Evolutionary conservation across 352 stramenopile genomes (phyloP).

Genomic region (Phytophthora boehmeriae): DNA sequence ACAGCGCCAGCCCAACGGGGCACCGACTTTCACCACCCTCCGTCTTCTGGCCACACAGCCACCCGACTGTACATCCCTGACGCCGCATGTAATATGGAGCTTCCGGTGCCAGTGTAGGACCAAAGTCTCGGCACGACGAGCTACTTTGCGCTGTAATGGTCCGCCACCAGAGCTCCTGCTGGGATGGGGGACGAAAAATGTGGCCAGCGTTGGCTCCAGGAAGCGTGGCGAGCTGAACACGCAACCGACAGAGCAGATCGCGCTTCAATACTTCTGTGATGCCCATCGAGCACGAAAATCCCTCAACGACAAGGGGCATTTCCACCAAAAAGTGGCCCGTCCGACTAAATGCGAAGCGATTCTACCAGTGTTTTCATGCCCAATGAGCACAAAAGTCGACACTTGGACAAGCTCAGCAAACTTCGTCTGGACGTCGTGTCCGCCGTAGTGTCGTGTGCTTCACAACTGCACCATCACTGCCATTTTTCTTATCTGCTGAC

Average conservation of each 20-base stretch:
- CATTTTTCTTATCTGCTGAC: background rate
- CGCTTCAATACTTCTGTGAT: background rate
- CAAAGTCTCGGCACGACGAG: background rate
- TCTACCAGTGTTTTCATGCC: too few species aligned
- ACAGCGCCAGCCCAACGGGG: slow-evolving; percentile 28
- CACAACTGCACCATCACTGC: background rate
- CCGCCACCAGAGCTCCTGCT: background rate
- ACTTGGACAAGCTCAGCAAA: too few species aligned
- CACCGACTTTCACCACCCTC: background rate
- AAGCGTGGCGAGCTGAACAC: background rate
- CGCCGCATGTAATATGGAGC: background rate
- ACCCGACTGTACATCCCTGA: background rate
- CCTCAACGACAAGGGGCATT: too few species aligned
- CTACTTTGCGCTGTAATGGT: background rate
- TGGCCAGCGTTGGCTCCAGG: background rate
- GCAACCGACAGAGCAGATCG: background rate
- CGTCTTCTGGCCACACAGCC: too few species aligned
- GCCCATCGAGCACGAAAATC: background rate
- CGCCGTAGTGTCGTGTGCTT: background rate
- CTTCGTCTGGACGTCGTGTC: background rate
- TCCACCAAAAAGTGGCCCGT: too few species aligned
- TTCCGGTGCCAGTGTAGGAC: background rate
- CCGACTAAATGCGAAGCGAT: too few species aligned
- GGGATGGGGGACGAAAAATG: slow-evolving; percentile 2
- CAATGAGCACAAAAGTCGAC: too few species aligned